Base-by-base conservation (phyloP, 768 basidiomycete species). In the Candolleomyces efflorescens region DNA sequence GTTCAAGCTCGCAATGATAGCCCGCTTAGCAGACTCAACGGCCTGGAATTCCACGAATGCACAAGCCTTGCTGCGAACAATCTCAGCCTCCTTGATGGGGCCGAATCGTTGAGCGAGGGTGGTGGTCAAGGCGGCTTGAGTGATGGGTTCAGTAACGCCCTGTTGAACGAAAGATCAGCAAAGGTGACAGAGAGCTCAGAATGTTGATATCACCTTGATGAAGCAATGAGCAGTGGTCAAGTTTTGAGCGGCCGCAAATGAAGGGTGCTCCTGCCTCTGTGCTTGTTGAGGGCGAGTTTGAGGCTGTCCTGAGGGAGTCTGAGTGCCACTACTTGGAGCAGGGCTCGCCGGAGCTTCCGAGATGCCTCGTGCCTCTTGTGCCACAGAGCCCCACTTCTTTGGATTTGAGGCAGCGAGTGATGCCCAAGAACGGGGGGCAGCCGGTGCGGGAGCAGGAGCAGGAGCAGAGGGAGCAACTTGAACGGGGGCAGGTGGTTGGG, bases 121-220 rank as follows among this genome's bases (percentile, higher is more conserved):
- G 41, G 69, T 72, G 20, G 68, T 73, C 38, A 95, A 79, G 0
- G 78, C 74, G 13, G 70, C 53, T 47, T 81, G 76, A 23, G 82
- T 72, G 41, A 94, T 75, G 32, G 78, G 72, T 56, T 94, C 91
- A 15, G 82, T 77, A 2, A 95, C 91, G 64, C 88, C 86, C 87
- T 90, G 62, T 7, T 49, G 56, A 11, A 59, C 51, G 57, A 24
- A 4, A 18, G 41, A 41, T 47, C 5, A 37, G 45, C 39, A 37
- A 23, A 26, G 26, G 53, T 11, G 4, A 41, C 18, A 43, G n/a
- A n/a, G n/a, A n/a, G n/a, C n/a, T n/a, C n/a, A n/a, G n/a, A n/a
- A n/a, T n/a, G n/a, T n/a, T n/a, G n/a, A n/a, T n/a, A n/a, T 52
- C 67, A 90, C 90, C 85, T 97, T 98, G 78, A 98, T 87, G 73